Conservation (phyloP, 192 early-diverging fungal genomes). For the Phlyctochytrium planicorne region DNA sequence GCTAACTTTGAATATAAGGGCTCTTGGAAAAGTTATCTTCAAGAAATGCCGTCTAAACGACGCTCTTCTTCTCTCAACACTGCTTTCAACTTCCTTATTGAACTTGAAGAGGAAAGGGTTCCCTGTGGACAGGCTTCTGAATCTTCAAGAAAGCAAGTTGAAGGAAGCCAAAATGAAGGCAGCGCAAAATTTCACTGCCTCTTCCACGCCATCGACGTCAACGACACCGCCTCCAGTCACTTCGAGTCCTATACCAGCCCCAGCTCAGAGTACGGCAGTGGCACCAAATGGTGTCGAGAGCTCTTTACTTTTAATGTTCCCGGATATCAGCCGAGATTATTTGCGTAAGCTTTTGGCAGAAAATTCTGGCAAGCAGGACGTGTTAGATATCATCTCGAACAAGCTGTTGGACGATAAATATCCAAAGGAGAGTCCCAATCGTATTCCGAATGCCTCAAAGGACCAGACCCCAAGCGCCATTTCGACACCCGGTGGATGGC, state of each 20-base stretch:
- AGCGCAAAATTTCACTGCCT: slow-evolving; percentile 12
- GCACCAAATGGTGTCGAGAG: slow-evolving; percentile 2
- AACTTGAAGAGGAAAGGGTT: slow-evolving; percentile 72
- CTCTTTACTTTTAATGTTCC: slow-evolving; percentile 56
- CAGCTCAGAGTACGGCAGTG: not conserved
- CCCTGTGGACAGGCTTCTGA: slow-evolving; percentile 66
- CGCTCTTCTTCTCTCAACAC: slow-evolving; percentile 70
- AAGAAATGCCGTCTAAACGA: slow-evolving; percentile 71
- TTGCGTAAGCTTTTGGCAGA: slow-evolving; percentile 50
- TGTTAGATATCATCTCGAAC: slow-evolving; percentile 53
- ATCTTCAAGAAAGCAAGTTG: slow-evolving; percentile 34
- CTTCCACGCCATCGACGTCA: slow-evolving; percentile 15
- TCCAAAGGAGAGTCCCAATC: slow-evolving; percentile 24
- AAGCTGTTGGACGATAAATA: slow-evolving; percentile 58
- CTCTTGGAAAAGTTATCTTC: slow-evolving; percentile 68
- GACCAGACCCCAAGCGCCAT: not conserved
- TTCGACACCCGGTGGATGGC: not conserved
- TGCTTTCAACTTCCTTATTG: slow-evolving; percentile 68
- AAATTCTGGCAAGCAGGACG: slow-evolving; percentile 45
- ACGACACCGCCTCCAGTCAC: slow-evolving; percentile 3
- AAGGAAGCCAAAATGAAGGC: slow-evolving; percentile 30
- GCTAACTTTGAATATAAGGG: slow-evolving; percentile 28
- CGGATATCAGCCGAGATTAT: slow-evolving; percentile 60
- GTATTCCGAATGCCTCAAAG: not conserved
- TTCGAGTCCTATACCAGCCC: not conserved